phyloP scores from a whole-genome alignment of 2,329 filamentous ascomycete genomes.

The Exophiala bonariae region DNA sequence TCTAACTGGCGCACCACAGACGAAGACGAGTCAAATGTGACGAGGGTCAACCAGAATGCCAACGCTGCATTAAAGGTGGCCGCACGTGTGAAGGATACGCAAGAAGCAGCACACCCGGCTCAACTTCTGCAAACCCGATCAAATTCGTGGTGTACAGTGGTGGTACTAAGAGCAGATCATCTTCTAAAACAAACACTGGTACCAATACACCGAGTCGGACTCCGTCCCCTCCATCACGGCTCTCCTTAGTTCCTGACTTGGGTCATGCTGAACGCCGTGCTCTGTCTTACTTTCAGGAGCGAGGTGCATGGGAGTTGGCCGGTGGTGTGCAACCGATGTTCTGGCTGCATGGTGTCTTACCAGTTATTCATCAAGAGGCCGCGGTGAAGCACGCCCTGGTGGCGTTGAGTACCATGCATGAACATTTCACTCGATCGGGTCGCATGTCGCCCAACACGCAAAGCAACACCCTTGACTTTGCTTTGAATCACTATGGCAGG shows the following conservation, averaged over 20 bases:
- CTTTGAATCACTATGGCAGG: conserved; percentile 50
- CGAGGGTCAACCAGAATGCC: conserved; percentile 30
- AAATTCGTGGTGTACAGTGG: conserved; percentile 18
- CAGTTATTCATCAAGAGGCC: conserved; percentile 29
- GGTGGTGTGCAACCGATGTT: conserved; percentile 31
- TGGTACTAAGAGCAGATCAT: not conserved
- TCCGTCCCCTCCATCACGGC: not conserved
- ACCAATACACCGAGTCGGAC: not conserved
- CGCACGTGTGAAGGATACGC: conserved; percentile 32
- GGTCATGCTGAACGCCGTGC: conserved; percentile 27
- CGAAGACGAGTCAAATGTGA: conserved; percentile 31
- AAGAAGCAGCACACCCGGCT: conserved; percentile 1
- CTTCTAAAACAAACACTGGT: not conserved
- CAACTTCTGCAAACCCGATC: conserved; percentile 2
- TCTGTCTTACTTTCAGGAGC: conserved; percentile 31
- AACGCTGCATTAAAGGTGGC: conserved; percentile 30
- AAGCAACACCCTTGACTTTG: conserved; percentile 31
- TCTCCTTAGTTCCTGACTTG: conserved; percentile 13
- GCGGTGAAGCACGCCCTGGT: conserved; percentile 31
- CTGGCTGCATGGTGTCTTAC: conserved; percentile 29
- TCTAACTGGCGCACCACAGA: conserved; percentile 4
- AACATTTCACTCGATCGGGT: conserved; percentile 24
- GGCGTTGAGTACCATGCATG: conserved; percentile 33
- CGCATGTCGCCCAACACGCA: conserved; percentile 7
- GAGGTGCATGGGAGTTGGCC: conserved; percentile 29